Base-by-base conservation (phyloP, 768 basidiomycete genomes). In the Mycena galopus region DNA sequence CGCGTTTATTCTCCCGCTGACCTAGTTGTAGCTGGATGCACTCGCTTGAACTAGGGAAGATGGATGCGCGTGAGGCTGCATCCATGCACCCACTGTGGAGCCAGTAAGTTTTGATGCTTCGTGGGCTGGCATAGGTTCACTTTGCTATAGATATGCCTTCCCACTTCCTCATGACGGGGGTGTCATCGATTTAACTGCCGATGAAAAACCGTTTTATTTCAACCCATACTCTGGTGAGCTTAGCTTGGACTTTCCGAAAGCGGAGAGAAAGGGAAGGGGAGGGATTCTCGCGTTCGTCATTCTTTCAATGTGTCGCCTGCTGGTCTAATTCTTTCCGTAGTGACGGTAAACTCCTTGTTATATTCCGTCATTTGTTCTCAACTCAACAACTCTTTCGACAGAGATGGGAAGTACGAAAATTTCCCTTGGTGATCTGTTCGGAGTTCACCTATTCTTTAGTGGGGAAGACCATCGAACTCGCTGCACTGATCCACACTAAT, bases 11-110 rank as follows among this genome's bases (percentile, higher is more conserved):
- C 19, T 51, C 2, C 61, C 3, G 65, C 68, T 75, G 19, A 69
- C 65, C 58, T 17, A n/a, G 27, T 35, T 58, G 17, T 68, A 95
- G 94, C 42, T 99, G 97, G 97, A 96, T 98, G 96, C 84, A 91
- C 74, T 93, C 94, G 3, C 85, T 96, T 64, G 97, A 99, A 82
- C 89, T 87, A 2, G 94, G 94, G 4, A 86, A 90, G 23, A 85
- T 86, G 73, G 90, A 93, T 66, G 94, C 90, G 75, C 88, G 93
- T 65, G 88, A 92, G 78, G 88, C 88, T 17, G 85, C 79, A 19
- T 94, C 93, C 6, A 92, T 98, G 88, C 96, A 99, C 80, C 97
- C 97, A 2, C 82, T 99, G 10, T 99, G 97, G 97, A 93, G 93
- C 84, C 90, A 95, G 96, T 98, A 79, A 77, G 91, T 83, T 19